A percentile compares a stretch with the other conserved stretches of the same genome.
These are phyloP conservation scores for Calonectria pauciramosa DNA, from an alignment of 2,329 filamentous ascomycete genomes.

Conservation along the genomic window DNA sequence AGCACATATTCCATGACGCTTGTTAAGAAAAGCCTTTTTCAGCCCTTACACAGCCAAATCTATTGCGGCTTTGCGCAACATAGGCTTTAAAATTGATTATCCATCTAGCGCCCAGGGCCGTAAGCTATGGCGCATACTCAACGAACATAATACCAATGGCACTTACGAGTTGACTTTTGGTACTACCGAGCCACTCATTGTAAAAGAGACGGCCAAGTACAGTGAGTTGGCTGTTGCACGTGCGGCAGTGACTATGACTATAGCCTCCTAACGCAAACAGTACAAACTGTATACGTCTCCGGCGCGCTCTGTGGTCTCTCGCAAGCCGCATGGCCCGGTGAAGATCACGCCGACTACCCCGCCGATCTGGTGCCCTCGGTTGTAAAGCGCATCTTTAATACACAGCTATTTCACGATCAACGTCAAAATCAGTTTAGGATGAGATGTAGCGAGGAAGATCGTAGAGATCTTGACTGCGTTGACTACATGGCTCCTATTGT, in stretches of 20 bases:
- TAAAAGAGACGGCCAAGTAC: not conserved
- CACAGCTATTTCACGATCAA: not conserved
- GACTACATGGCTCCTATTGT: not conserved
- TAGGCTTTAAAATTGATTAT: not conserved
- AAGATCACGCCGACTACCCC: not conserved
- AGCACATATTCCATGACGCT: too few relatives aligned
- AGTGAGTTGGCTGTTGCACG: not conserved
- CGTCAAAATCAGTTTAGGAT: not conserved
- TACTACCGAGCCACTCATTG: not conserved
- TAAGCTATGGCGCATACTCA: slow-evolving; percentile 2
- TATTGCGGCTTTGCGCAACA: not conserved
- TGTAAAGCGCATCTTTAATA: not conserved
- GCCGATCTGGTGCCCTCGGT: not conserved
- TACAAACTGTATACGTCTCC: slow-evolving; percentile 3
- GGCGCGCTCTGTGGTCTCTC: not conserved
- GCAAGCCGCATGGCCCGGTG: not conserved
- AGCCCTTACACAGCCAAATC: not conserved
- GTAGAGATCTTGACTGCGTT: not conserved
- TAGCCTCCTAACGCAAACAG: not conserved
- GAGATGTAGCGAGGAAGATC: not conserved
- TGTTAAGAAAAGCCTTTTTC: not conserved
- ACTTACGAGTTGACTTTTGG: not conserved
- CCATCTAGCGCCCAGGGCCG: not conserved
- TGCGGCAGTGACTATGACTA: not conserved
- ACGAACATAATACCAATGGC: not conserved